Base-by-base conservation (phyloP, 1,284 basidiomycete species). In the Mycena sp. region DNA sequence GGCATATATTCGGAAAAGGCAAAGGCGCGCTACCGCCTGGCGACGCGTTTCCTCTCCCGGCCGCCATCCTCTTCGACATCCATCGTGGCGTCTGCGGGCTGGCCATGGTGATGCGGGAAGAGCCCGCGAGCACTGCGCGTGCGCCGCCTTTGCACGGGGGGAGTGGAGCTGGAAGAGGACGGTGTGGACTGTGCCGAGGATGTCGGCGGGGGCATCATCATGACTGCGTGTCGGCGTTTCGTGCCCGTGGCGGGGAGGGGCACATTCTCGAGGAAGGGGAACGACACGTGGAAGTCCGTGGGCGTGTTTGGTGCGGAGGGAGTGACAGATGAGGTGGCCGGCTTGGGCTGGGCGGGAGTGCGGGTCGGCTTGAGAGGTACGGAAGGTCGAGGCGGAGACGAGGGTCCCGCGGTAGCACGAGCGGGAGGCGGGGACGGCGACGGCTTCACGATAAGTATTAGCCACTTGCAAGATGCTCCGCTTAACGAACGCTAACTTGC, bases 1-100 rank as follows among this genome's bases (percentile, higher is more conserved):
- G 12, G 17, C 5, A 11, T 28, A 51, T 14, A 40, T 14, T n/a
- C 19, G 19, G 44, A 19, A 4, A 19, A 3, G 25, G 23, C 21
- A 19, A n/a, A 14, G 14, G 32, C 9, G 32, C 14, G 32, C 52
- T 69, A 83, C 55, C 83, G 74, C 69, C 87, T 77, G 7, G 85
- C 77, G 48, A 85, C 80, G 46, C 86, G 79, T 70, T 88, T 88
- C 67, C 87, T 75, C 67, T 87, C 86, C 61, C 86, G 77, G 4
- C 81, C 80, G 16, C 77, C 78, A 26, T 88, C 86, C 45, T 88
- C 86, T 68, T 88, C 86, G 6, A 87, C 73, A 35, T 88, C 86
- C 86, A 88, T 88, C 29, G 64, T 58, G 30, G 56, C 35, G 26
- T 68, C 67, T 10, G 40, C 46, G 35, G 35, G 29, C 32, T 61